phyloP scores from a whole-genome alignment of 2,329 filamentous ascomycete genomes.

The Venturia nashicola region DNA sequence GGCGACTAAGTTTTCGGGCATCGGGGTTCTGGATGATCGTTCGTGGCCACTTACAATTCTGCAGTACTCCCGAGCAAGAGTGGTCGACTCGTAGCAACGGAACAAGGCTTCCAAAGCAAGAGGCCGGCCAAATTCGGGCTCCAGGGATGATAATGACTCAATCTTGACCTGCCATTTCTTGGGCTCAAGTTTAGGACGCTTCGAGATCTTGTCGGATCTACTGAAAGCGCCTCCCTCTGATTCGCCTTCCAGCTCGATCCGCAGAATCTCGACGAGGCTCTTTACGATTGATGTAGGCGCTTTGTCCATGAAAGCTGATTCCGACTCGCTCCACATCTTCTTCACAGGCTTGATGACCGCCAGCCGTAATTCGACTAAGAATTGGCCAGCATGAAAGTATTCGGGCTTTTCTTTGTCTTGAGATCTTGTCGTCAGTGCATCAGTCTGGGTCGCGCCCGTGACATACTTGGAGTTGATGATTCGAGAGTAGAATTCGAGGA shows the following conservation, averaged over 20 bases:
- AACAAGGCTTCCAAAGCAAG: constrained; percentile 71
- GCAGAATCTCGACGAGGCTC: constrained; percentile 71
- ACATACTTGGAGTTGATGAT: constrained; percentile 69
- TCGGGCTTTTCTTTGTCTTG: constrained; percentile 44
- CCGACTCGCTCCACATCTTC: constrained; percentile 54
- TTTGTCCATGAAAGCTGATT: constrained; percentile 71
- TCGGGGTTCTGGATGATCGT: neutral
- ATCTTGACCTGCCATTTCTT: constrained; percentile 41
- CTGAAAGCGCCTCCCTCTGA: constrained; percentile 55
- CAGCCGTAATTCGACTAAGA: constrained; percentile 76
- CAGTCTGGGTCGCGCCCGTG: constrained; percentile 58
- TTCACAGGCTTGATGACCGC: constrained; percentile 64
- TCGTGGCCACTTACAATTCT: neutral
- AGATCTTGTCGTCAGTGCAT: constrained; percentile 35
- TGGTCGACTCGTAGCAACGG: constrained; percentile 55
- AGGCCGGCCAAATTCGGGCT: constrained; percentile 40
- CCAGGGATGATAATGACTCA: constrained; percentile 31
- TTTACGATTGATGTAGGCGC: constrained; percentile 65
- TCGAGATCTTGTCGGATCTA: constrained; percentile 46
- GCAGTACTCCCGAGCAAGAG: constrained; percentile 59
- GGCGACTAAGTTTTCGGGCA: neutral
- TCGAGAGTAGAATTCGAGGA: constrained; percentile 68
- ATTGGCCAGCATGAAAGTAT: constrained; percentile 57
- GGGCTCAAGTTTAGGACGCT: constrained; percentile 31
- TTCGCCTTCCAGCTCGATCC: constrained; percentile 65